Percentiles rank a stretch among this genome's conserved stretches.
These are phyloP conservation scores for Mucor indicus DNA, from an alignment of 371 early-diverging fungal species.

Conservation along the genomic window DNA sequence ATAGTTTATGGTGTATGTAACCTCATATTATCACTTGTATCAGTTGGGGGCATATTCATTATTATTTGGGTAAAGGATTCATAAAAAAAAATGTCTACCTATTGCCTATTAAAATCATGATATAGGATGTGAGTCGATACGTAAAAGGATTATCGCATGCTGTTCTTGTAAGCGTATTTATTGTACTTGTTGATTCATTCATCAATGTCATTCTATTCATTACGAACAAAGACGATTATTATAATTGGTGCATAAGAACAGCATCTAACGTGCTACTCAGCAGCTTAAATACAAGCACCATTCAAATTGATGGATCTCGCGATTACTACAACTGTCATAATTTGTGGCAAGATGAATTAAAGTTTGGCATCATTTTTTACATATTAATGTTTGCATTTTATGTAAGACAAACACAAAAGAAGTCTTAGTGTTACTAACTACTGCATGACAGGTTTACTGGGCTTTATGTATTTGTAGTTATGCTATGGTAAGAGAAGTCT, in stretches of 20 bases:
- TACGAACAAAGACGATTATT: slow-evolving; percentile 4
- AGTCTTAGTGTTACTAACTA: background rate
- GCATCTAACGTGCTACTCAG: slow-evolving; percentile 4
- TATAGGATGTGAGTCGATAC: background rate
- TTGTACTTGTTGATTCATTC: slow-evolving; percentile 23
- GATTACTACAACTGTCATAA: slow-evolving; percentile 26
- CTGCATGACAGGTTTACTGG: slow-evolving; percentile 16
- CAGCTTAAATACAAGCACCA: background rate
- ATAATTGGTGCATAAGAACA: slow-evolving; percentile 9
- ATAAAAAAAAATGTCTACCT: background rate
- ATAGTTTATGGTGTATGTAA: slow-evolving; percentile 25
- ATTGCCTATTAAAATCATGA: background rate
- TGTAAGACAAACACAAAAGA: slow-evolving; percentile 11
- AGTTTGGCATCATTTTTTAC: slow-evolving; percentile 24
- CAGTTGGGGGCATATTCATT: slow-evolving; percentile 19
- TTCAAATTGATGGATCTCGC: slow-evolving; percentile 1
- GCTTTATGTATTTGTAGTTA: slow-evolving; percentile 18
- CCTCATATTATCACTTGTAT: slow-evolving; percentile 21
- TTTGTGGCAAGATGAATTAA: slow-evolving; percentile 26
- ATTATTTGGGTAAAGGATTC: slow-evolving; percentile 10
- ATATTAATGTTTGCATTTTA: slow-evolving; percentile 22
- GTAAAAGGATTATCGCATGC: slow-evolving; percentile 18
- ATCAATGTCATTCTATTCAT: slow-evolving; percentile 27
- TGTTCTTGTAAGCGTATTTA: slow-evolving; percentile 19
- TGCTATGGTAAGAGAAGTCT: slow-evolving; percentile 3